A percentile compares a stretch with the other conserved stretches of the same genome.
Evolutionary conservation across 2,329 filamentous ascomycete genomes (phyloP).

Genomic region (Monosporascus sp.): DNA sequence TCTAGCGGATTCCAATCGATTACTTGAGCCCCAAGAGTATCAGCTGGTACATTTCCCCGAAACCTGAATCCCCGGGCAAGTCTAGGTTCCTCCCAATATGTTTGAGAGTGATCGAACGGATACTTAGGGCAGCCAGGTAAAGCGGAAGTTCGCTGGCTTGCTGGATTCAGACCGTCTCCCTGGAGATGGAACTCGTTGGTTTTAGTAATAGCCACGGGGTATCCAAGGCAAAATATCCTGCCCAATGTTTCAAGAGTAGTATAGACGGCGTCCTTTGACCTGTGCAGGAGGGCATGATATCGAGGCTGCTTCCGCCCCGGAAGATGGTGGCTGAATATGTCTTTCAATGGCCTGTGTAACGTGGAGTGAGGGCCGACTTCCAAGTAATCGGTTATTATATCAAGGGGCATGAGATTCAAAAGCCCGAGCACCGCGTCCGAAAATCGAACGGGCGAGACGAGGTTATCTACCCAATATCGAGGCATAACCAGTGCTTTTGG

Average conservation of each 20-base stretch:
- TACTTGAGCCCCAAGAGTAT: slow-evolving; percentile 16
- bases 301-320: background rate
- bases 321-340: too few relatives aligned
- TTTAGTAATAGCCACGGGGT: slow-evolving; percentile 2
- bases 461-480: slow-evolving; percentile 15
- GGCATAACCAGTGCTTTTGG: background rate
- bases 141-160: background rate
- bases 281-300: background rate
- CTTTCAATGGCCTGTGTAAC: background rate
- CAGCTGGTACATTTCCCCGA: slow-evolving; percentile 14
- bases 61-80: slow-evolving; percentile 14
- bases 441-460: background rate
- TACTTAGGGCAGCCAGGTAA: slow-evolving; percentile 29
- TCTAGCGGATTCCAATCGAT: slow-evolving; percentile 6
- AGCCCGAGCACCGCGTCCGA: background rate
- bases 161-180: slow-evolving; percentile 1
- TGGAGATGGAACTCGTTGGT: too few relatives aligned
- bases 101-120: slow-evolving; percentile 30
- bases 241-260: slow-evolving; percentile 1
- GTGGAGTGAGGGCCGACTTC: slow-evolving; percentile 9
- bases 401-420: too few relatives aligned
- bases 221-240: slow-evolving; percentile 3
- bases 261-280: background rate
- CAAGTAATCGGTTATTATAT: slow-evolving; percentile 1
- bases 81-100: slow-evolving; percentile 29